Conservation (phyloP, 257 asterid genomes). For the Solanum microdontum region DNA sequence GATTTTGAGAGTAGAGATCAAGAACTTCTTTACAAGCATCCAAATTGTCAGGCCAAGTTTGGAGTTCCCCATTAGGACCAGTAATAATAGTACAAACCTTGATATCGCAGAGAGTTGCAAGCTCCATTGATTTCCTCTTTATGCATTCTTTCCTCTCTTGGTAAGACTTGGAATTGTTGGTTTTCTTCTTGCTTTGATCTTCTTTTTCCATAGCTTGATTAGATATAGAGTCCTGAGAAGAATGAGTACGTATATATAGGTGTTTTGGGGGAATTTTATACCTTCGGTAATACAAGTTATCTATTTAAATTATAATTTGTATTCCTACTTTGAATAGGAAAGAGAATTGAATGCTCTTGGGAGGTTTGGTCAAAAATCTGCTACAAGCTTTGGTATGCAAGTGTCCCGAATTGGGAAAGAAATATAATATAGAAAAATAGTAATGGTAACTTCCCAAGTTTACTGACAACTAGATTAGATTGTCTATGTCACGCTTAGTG, state of each 20-base stretch:
- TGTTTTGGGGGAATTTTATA: no score
- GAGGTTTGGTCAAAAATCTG: background rate
- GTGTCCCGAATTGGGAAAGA: background rate
- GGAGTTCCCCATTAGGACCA: background rate
- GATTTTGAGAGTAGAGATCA: no score
- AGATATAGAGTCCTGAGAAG: background rate
- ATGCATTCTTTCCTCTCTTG: background rate
- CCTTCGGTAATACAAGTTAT: no score
- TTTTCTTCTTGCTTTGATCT: background rate
- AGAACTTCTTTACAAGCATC: no score
- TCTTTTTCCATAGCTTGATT: background rate
- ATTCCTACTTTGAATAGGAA: no score
- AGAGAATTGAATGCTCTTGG: background rate
- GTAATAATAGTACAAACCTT: background rate
- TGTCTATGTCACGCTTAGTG: no score
- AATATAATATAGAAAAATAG: no score
- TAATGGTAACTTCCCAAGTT: no score
- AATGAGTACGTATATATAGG: no score
- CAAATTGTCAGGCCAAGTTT: no score
- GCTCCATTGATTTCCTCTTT: background rate
- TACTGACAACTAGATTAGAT: no score
- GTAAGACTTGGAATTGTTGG: background rate
- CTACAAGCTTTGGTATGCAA: background rate
- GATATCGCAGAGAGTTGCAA: background rate
- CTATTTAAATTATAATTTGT: no score